Evolutionary conservation across 345 rosid species (phyloP).

Genomic region (Euphorbia pulcherrima): DNA sequence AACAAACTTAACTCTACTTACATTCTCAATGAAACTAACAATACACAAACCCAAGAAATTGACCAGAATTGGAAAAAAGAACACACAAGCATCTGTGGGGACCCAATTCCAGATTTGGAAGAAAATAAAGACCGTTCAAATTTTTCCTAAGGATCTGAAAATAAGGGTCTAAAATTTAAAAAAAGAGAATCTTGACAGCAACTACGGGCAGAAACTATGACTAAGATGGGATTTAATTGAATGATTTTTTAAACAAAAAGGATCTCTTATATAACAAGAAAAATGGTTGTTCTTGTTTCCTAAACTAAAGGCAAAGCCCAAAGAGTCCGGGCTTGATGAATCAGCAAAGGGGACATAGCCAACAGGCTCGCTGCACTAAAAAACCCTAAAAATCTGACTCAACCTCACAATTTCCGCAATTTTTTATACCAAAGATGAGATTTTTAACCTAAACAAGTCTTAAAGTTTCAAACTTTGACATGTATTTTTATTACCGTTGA

Average conservation of each 20-base stretch:
- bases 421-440: slow-evolving; percentile 19
- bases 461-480: slow-evolving; percentile 61
- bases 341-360: slow-evolving; percentile 54
- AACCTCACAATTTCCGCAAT: slow-evolving; percentile 34
- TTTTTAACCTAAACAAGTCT: slow-evolving; percentile 31
- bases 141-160: slow-evolving; percentile 25
- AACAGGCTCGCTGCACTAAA: slow-evolving; percentile 42
- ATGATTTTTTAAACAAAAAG: slow-evolving; percentile 33
- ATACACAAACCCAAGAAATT: slow-evolving; percentile 27
- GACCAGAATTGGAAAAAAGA: slow-evolving; percentile 38
- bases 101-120: slow-evolving; percentile 39
- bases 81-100: slow-evolving; percentile 53
- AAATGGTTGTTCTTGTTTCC: slow-evolving; percentile 61
- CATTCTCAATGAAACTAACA: slow-evolving; percentile 34
- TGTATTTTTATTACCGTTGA: slow-evolving; percentile 39
- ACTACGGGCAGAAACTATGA: slow-evolving; percentile 39
- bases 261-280: slow-evolving; percentile 51
- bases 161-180: slow-evolving; percentile 48
- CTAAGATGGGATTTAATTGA: slow-evolving; percentile 21
- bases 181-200: slow-evolving; percentile 54
- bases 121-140: slow-evolving; percentile 39
- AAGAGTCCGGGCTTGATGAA: slow-evolving; percentile 45
- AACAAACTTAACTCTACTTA: slow-evolving; percentile 22
- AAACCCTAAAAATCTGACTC: slow-evolving; percentile 49
- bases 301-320: slow-evolving; percentile 59